phyloP scores from a whole-genome alignment of 2,329 filamentous ascomycete species.

The Paracorniculantispora psalliotae region DNA sequence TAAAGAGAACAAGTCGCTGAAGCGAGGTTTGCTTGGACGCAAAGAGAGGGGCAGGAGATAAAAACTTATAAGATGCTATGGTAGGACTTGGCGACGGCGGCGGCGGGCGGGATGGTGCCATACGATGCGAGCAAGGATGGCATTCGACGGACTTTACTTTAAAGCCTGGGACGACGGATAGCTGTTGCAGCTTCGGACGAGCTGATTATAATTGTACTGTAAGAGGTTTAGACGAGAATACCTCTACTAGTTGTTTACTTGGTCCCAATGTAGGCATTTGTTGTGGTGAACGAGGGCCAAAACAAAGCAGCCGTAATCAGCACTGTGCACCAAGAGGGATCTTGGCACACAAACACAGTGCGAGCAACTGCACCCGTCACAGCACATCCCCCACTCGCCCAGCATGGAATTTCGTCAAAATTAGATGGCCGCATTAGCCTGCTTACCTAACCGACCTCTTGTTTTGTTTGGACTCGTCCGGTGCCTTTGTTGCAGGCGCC shows the following conservation, averaged over 20 bases:
- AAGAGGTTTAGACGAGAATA: neutral
- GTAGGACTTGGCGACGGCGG: too few relatives aligned
- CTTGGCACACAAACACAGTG: neutral
- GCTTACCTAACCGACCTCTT: constrained; percentile 23
- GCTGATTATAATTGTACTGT: too few relatives aligned
- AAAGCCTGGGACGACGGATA: too few relatives aligned
- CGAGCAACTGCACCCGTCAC: neutral
- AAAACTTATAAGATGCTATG: neutral
- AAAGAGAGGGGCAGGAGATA: neutral
- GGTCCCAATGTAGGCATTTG: neutral
- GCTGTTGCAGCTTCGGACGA: too few relatives aligned
- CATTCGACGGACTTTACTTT: too few relatives aligned
- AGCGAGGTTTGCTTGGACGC: neutral
- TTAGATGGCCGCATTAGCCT: constrained; percentile 15
- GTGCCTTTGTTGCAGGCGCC: neutral
- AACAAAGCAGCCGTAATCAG: neutral
- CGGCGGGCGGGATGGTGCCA: neutral
- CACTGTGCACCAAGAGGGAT: neutral
- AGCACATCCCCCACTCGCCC: neutral
- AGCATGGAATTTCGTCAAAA: constrained; percentile 22
- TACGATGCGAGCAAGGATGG: neutral
- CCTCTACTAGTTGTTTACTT: constrained; percentile 8
- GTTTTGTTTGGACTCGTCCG: constrained; percentile 2
- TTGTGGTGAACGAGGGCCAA: neutral
- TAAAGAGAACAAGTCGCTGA: neutral